phyloP scores from a whole-genome alignment of 2,329 filamentous ascomycete species.

The Plenodomus lindquistii region DNA sequence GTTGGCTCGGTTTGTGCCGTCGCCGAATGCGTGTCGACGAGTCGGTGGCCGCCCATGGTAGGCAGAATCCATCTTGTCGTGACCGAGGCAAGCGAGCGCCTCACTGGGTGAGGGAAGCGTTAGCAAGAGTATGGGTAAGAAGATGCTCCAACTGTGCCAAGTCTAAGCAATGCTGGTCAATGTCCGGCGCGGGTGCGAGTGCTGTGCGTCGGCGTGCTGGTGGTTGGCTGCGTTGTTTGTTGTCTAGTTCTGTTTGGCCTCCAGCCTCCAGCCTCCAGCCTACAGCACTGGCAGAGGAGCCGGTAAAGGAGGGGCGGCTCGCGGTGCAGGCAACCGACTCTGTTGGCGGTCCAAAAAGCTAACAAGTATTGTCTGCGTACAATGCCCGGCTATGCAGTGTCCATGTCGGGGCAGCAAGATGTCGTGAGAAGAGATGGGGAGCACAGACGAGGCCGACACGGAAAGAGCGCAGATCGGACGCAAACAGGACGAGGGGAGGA shows the following conservation, averaged over 20 bases:
- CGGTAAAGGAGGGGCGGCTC: constrained; percentile 36
- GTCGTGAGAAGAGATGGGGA: constrained; percentile 4
- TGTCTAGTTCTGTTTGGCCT: constrained; percentile 14
- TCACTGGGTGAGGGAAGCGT: neutral
- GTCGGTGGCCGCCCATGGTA: constrained; percentile 37
- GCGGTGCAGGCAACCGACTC: constrained; percentile 29
- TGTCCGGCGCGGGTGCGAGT: constrained; percentile 19
- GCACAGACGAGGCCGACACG: neutral
- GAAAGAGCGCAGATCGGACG: constrained; percentile 8
- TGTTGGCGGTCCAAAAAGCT: constrained; percentile 36
- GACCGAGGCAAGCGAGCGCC: neutral
- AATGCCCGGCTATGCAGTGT: constrained; percentile 22
- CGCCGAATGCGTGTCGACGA: constrained; percentile 37
- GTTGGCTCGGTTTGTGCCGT: constrained; percentile 41
- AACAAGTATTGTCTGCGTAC: constrained; percentile 41
- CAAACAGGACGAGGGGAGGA: constrained; percentile 24
- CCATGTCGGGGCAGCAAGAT: constrained; percentile 12
- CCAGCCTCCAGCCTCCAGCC: constrained; percentile 20
- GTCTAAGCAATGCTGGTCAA: constrained; percentile 28
- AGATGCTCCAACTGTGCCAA: constrained; percentile 24
- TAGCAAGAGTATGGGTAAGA: constrained; percentile 11
- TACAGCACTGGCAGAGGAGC: constrained; percentile 19
- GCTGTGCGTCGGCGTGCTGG: constrained; percentile 13
- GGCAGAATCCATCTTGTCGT: constrained; percentile 34
- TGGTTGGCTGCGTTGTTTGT: constrained; percentile 21